Evolutionary conservation across 108 stramenopile species (phyloP).

Genomic region (Chaetoceros muelleri): DNA sequence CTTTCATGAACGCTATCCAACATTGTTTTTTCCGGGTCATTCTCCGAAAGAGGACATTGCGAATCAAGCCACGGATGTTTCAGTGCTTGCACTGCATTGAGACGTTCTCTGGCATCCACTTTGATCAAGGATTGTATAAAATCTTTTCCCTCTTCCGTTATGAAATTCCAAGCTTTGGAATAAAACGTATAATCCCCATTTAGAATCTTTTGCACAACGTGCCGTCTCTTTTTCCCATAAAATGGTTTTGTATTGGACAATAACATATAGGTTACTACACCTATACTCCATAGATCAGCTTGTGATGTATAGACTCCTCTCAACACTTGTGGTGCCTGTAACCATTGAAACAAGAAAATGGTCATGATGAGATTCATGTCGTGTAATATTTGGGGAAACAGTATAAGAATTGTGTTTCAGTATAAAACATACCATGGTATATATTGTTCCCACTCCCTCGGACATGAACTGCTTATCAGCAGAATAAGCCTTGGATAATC

Average conservation of each 20-base stretch:
- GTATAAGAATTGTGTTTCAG: too few species aligned
- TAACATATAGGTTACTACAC: constrained; percentile 60
- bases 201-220: constrained; percentile 49
- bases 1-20: constrained; percentile 15
- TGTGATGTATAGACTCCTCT: constrained; percentile 32
- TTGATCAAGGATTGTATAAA: constrained; percentile 43
- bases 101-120: constrained; percentile 46
- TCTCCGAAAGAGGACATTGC: constrained; percentile 15
- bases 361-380: neutral
- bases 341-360: neutral
- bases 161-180: constrained; percentile 11
- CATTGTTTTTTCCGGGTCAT: constrained; percentile 7
- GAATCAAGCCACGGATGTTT: constrained; percentile 45
- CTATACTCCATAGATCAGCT: constrained; percentile 43
- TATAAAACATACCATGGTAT: constrained; percentile 52
- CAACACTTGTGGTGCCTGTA: constrained; percentile 41
- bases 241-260: constrained; percentile 53
- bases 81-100: constrained; percentile 32
- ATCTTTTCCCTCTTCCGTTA: constrained; percentile 44
- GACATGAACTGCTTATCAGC: constrained; percentile 21
- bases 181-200: constrained; percentile 42
- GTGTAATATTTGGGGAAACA: neutral
- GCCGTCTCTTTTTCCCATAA: constrained; percentile 27
- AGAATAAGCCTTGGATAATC: constrained; percentile 51
- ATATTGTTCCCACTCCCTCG: constrained; percentile 69